phyloP scores from a whole-genome alignment of 1,284 basidiomycete genomes.

The Gastroboletus turbinatus region DNA sequence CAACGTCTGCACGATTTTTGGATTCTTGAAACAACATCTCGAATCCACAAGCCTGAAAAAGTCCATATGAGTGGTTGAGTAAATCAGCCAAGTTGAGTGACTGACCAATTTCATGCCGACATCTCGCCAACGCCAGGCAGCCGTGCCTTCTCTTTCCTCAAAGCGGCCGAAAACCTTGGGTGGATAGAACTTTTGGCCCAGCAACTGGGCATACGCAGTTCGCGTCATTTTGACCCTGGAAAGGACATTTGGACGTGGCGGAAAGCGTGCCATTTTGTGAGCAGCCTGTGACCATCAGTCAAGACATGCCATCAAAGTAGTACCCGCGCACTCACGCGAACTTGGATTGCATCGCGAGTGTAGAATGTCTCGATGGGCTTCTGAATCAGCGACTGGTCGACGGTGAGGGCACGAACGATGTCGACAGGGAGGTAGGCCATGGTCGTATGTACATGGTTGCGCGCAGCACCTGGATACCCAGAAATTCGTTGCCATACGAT shows the following conservation, averaged over 20 bases:
- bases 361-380: conserved; percentile 90
- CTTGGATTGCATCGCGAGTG: conserved; percentile 84
- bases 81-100: background rate
- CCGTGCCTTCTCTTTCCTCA: conserved; percentile 58
- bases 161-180: conserved; percentile 87
- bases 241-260: conserved; percentile 65
- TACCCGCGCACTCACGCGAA: conserved; percentile 60
- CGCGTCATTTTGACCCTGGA: conserved; percentile 76
- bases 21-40: conserved; percentile 91
- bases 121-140: conserved; percentile 75
- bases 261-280: conserved; percentile 86
- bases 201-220: conserved; percentile 89
- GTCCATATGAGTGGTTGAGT: background rate
- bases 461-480: conserved; percentile 70
- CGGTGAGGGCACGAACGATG: conserved; percentile 70
- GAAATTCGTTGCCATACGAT: conserved; percentile 68
- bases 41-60: conserved; percentile 80
- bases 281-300: conserved; percentile 54
- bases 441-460: conserved; percentile 76
- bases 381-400: conserved; percentile 74
- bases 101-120: conserved; percentile 86
- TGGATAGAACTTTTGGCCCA: conserved; percentile 89
- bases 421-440: conserved; percentile 80
- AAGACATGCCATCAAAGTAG: background rate
- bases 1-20: conserved; percentile 48